Evolutionary conservation across 805 yeast genomes (phyloP), one percentile per base, ranked within the genome.

Genomic region (Candida maesae): DNA sequence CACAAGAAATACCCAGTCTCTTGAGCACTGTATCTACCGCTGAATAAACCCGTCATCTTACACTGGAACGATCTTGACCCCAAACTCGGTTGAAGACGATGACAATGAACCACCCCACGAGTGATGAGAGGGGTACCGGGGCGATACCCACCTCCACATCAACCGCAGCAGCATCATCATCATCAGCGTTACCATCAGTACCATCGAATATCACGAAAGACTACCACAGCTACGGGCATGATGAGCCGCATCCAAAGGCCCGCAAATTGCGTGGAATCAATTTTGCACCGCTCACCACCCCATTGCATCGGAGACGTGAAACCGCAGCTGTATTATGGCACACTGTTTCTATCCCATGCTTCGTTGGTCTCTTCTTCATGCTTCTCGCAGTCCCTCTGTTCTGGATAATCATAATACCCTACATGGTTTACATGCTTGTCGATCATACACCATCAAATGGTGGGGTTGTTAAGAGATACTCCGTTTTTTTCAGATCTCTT

Each of bases 371-470:
- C 4, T 79, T 81, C 49, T 70, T 87, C 38, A 63, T 78, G 10
- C 53, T 77, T 1, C 68, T 84, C 64, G 71, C 89, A 0, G 65
- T 73, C 35, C 82, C 83, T 0, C 50, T 68, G 13, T 66, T 79
- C 32, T 89, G 97, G 96, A 70, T 86, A 1, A 41, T 79, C 6
- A 52, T 84, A 6, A 56, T 83, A 5, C 69, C 86, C 0, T 93
- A 91, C 59, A 58, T 81, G 16, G 64, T 76, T 24, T 84, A 82
- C 54, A 75, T 78, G 51, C 29, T 66, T 14, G 45, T 68, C 13
- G 88, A 83, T 61, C 77, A 76, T 46, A 74, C 95, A 1, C 86
- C 89, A 0, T 75, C 80, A 11, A 81, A 83, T 51, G 98, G 98
- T 1, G 70, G 74, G 14, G 83, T 79, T 0, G 71, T 74, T 2